Evolutionary conservation across 2,329 filamentous ascomycete genomes (phyloP).

Genomic region (Aspergillus uvarum): DNA sequence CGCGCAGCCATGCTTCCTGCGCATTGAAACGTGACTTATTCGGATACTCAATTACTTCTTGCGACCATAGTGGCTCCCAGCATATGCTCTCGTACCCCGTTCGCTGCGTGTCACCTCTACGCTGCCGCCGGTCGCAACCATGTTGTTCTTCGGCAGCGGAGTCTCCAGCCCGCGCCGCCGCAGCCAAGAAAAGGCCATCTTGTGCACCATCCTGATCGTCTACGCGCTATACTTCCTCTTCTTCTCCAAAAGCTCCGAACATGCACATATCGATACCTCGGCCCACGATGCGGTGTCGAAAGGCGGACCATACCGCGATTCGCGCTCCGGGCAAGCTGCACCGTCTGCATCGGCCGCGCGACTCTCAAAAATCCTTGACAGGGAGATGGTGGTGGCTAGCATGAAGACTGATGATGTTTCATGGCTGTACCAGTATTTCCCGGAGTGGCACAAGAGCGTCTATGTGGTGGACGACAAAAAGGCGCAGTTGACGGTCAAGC

Average conservation of each 20-base stretch:
- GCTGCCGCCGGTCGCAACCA: constrained; percentile 18
- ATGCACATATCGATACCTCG: constrained; percentile 8
- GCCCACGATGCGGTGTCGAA: constrained; percentile 12
- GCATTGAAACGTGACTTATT: background rate
- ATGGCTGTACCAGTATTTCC: constrained; percentile 41
- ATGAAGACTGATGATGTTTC: constrained; percentile 41
- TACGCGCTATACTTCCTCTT: constrained; percentile 36
- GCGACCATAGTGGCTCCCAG: background rate
- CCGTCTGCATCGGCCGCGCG: constrained; percentile 13
- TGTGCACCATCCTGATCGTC: constrained; percentile 35
- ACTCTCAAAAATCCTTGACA: constrained; percentile 20
- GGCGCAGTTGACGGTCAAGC: constrained; percentile 50
- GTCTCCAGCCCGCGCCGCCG: constrained; percentile 36
- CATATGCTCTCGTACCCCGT: background rate
- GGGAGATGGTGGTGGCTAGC: constrained; percentile 42
- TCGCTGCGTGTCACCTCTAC: background rate
- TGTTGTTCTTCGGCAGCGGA: constrained; percentile 37
- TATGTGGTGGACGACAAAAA: constrained; percentile 55
- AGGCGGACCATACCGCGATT: constrained; percentile 15
- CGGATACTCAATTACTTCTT: background rate
- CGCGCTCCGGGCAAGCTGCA: constrained; percentile 19
- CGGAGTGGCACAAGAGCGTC: constrained; percentile 54
- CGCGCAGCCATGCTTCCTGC: constrained; percentile 9
- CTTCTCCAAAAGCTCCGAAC: constrained; percentile 24
- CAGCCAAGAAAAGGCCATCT: constrained; percentile 35